Base-by-base conservation (phyloP, 169 alveolate genomes). In the Besnoitia besnoiti region DNA sequence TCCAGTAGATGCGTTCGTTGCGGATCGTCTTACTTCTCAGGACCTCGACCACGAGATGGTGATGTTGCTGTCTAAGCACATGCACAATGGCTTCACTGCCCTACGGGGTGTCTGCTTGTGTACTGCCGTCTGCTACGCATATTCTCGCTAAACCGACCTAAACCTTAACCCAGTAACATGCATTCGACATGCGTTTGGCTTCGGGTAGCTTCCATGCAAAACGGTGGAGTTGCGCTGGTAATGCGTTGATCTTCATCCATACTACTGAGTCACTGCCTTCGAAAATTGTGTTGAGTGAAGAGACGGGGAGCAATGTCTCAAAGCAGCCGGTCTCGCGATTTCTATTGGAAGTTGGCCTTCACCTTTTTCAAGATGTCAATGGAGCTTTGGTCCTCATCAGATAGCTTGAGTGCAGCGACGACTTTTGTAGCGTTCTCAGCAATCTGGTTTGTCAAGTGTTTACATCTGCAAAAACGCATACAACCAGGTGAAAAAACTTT, bases 361-460 rank as follows among this genome's bases (percentile, higher is more conserved):
- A 82, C 89, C 50, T 90, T 95, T 92, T 95, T 95, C 33, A 97
- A 89, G 40, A 91, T 80, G 42, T 92, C 85, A 19, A 97, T 95
- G 37, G 94, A 82, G 50, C 95, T 93, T 80, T 96, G 96, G 82
- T 97, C 98, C 85, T 97, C 97, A 89, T 96, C 93, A 19, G 98
- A 96, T 62, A 96, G 88, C 93, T 95, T 95, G 39, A 96, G 91
- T 10, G 98, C 98, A 8, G 95, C 95, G 46, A 95, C 94, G 49
- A 97, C 97, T 90, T 96, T 94, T 35, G 96, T 95, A 4, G 98
- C 98, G 85, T 96, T 96, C 33, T 82, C 59, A 46, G 94, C 93
- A 39, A 97, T 97, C 85, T 96, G 97, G 47, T 93, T 95, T 85
- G 96, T 96, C 55, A 97, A 92, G 76, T 95, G 96, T 40, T 95